These are phyloP conservation scores for Colletotrichum karsti DNA, from an alignment of 2,329 filamentous ascomycete genomes.

Conservation along the genomic window DNA sequence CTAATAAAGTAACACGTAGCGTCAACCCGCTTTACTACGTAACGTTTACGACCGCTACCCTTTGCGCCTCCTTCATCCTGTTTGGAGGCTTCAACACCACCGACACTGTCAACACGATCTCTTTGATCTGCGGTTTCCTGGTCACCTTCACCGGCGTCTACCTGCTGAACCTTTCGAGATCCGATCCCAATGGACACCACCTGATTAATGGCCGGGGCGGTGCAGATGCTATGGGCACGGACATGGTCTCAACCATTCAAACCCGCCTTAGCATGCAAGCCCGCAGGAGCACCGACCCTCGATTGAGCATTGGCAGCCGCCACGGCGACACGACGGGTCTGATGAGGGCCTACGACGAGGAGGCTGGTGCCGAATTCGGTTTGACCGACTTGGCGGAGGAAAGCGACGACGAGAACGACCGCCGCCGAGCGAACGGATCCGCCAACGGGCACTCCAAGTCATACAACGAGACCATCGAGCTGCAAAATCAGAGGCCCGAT, in stretches of 20 bases:
- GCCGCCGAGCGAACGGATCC: conserved; percentile 46
- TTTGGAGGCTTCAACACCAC: conserved; percentile 97
- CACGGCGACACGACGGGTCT: conserved; percentile 80
- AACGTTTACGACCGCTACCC: conserved; percentile 93
- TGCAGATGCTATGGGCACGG: conserved; percentile 86
- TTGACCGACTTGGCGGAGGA: conserved; percentile 83
- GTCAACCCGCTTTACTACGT: conserved; percentile 98
- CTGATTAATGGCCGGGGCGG: conserved; percentile 68
- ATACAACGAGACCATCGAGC: conserved; percentile 54
- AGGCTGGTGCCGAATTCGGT: conserved; percentile 77
- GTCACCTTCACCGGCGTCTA: conserved; percentile 97
- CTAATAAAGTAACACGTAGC: conserved; percentile 52
- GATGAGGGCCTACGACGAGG: conserved; percentile 90
- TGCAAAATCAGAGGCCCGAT: conserved; percentile 57
- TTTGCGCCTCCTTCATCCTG: conserved; percentile 94
- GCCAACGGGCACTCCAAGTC: conserved; percentile 50
- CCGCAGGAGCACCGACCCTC: conserved; percentile 75
- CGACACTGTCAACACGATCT: conserved; percentile 90
- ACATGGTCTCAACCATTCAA: conserved; percentile 87
- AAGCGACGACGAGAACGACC: conserved; percentile 67
- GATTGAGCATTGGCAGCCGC: conserved; percentile 71
- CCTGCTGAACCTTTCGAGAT: conserved; percentile 92
- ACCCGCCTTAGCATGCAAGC: conserved; percentile 95
- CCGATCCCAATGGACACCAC: conserved; percentile 83
- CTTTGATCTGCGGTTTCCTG: conserved; percentile 90